Percentiles rank a stretch among this genome's conserved stretches.
Evolutionary conservation across 176 grass and related monocot species (phyloP).

Genomic region (Echinochloa phyllopogon): DNA sequence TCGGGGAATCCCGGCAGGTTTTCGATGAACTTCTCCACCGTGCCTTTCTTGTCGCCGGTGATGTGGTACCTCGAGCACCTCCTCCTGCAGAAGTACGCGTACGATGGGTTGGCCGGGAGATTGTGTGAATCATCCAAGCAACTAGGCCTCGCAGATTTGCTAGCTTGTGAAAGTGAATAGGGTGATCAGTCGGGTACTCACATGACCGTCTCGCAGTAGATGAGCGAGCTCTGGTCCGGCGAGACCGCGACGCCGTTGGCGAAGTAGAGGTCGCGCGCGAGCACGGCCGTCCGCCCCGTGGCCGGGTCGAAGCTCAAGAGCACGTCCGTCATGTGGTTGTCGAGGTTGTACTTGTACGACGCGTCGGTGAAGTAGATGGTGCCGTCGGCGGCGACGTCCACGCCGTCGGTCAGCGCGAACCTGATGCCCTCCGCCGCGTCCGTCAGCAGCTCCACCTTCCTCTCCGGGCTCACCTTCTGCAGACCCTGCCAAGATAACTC

Average conservation of each 20-base stretch:
- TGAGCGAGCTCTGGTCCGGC: constrained; percentile 72
- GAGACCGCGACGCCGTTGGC: constrained; percentile 70
- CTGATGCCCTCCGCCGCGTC: constrained; percentile 63
- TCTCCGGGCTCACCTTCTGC: constrained; percentile 59
- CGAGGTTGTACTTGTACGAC: constrained; percentile 62
- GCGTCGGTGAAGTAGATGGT: constrained; percentile 85
- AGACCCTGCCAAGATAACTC: constrained; percentile 52
- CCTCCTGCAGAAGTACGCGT: constrained; percentile 42
- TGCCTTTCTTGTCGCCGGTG: constrained; percentile 59
- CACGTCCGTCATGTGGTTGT: constrained; percentile 41
- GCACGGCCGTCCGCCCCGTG: constrained; percentile 56
- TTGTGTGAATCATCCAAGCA: too few relatives aligned
- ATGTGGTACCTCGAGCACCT: constrained; percentile 82
- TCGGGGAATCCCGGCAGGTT: constrained; percentile 77
- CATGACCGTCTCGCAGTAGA: constrained; percentile 79
- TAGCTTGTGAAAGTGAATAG: background rate
- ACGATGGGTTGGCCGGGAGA: background rate
- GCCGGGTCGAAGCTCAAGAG: constrained; percentile 73
- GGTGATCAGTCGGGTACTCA: constrained; percentile 33
- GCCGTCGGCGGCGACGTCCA: constrained; percentile 78
- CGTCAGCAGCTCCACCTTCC: constrained; percentile 54
- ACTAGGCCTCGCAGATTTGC: too few relatives aligned
- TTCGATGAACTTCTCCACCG: constrained; percentile 57
- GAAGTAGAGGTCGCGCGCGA: constrained; percentile 69
- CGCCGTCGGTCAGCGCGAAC: constrained; percentile 72